A percentile compares a stretch with the other conserved stretches of the same genome.
Evolutionary conservation across 495 filamentous ascomycete species (phyloP).

Genomic region (Trypethelium eluteriae): DNA sequence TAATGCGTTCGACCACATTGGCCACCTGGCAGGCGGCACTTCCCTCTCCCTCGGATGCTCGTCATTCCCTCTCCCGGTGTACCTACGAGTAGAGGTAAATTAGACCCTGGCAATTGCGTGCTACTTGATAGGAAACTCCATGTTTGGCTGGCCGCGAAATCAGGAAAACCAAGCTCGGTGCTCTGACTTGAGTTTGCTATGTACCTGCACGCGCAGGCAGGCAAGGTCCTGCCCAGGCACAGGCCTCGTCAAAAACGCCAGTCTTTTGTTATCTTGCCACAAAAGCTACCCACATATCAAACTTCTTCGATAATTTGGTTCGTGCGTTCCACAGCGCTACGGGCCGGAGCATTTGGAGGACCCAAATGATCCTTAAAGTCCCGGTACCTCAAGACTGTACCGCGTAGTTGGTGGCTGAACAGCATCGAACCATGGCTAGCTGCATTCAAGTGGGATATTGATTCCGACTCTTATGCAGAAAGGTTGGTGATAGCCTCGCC

Average conservation of each 20-base stretch:
- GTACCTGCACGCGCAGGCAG: no score
- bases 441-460: slow-evolving; percentile 2
- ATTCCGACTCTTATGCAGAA: background rate
- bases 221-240: background rate
- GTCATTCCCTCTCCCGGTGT: no score
- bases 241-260: background rate
- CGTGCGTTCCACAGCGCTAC: background rate
- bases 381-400: background rate
- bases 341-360: background rate
- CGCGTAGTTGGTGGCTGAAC: background rate
- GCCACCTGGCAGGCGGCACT: no score
- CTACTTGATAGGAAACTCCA: background rate
- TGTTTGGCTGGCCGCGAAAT: background rate
- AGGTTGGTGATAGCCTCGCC: background rate
- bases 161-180: no score
- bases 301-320: background rate
- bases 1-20: no score
- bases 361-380: background rate
- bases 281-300: background rate
- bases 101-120: background rate
- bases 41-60: no score
- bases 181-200: no score
- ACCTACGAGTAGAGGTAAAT: no score
- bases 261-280: background rate
- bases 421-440: background rate